Evolutionary conservation across 352 stramenopile genomes (phyloP), one percentile per base, ranked within the genome.

Genomic region (Pythium pyrilobum): DNA sequence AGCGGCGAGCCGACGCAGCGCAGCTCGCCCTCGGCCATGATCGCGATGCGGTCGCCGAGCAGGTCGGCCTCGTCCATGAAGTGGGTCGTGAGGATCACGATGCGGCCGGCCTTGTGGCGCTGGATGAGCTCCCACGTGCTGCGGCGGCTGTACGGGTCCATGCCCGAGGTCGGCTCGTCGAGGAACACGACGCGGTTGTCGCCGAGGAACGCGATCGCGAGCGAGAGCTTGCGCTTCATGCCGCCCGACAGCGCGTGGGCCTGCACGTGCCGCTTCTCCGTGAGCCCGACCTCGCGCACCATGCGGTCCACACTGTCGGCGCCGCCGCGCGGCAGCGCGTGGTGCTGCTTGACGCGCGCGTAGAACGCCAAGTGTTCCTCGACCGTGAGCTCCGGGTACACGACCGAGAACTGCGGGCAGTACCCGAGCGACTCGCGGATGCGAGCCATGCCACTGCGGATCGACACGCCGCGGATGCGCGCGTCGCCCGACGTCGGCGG

Each of bases 321-420:
- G 4, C 18, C 21, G 23, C 32, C 29, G 0, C 9, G 6, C 4
- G 49, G 49, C 4, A 32, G n/a, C 20, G 37, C 23, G 13, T 56
- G 49, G 20, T 96, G 44, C 7, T 92, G 92, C 60, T 99, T 98
- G 2, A 99, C 70, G 18, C 71, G 62, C 0, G 75, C 85, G 58
- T 98, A 99, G 55, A 99, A 98, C 33, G 66, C 42, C 20, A 99
- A 67, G 55, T 99, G 96, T 65, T 99, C 97, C 20, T 88, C 64
- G 20, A 99, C 96, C 0, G 96, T 99, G 23, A 99, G 74, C 39
- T 96, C 68, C 4, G 86, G 84, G 59, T 98, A 99, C 0, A 99
- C 59, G 28, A 98, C 96, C 65, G 98, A 96, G 67, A 98, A 92
- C 52, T 99, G 97, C 20, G 97, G 85, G 62, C 97, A 99, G 50